A percentile compares a stretch with the other conserved stretches of the same genome.
phyloP scores from a whole-genome alignment of 208 protist species.

The Novymonas esmeraldas region DNA sequence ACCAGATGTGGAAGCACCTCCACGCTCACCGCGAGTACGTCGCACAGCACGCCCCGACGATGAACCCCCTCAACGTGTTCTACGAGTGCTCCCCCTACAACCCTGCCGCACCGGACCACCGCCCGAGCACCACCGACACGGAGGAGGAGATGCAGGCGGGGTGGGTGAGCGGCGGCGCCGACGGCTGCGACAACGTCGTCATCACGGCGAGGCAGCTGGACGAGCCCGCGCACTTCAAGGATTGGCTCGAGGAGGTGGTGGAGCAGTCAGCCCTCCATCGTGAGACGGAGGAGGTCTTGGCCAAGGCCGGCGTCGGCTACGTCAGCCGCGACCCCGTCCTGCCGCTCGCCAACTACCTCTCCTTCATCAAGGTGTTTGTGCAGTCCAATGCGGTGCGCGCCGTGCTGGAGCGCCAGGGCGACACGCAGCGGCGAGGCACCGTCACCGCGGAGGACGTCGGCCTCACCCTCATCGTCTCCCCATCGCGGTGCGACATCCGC shows the following conservation, averaged over 20 bases:
- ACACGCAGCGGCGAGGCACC: slow-evolving; percentile 18
- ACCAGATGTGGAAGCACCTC: slow-evolving; percentile 61
- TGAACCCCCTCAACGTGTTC: slow-evolving; percentile 76
- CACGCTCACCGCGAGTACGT: slow-evolving; percentile 66
- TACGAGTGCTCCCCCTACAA: slow-evolving; percentile 74
- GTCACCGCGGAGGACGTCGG: slow-evolving; percentile 43
- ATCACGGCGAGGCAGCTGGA: slow-evolving; percentile 55
- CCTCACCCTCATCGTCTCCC: slow-evolving; percentile 62
- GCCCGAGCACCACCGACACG: not conserved
- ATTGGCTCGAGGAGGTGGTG: slow-evolving; percentile 82
- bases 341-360: slow-evolving; percentile 74
- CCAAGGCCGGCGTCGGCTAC: slow-evolving; percentile 69
- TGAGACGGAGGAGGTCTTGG: slow-evolving; percentile 48
- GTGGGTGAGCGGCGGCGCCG: slow-evolving; percentile 54
- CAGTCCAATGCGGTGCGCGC: slow-evolving; percentile 53
- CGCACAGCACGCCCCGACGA: slow-evolving; percentile 54
- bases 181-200: slow-evolving; percentile 62
- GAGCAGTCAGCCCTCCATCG: slow-evolving; percentile 75
- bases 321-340: slow-evolving; percentile 66
- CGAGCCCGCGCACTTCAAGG: slow-evolving; percentile 38
- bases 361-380: slow-evolving; percentile 74
- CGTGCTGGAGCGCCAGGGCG: slow-evolving; percentile 31
- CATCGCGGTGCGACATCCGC: slow-evolving; percentile 68
- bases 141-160: slow-evolving; percentile 32
- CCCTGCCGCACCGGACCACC: slow-evolving; percentile 17